Conservation (phyloP, 345 rosid genomes). For the Balakata baccata region DNA sequence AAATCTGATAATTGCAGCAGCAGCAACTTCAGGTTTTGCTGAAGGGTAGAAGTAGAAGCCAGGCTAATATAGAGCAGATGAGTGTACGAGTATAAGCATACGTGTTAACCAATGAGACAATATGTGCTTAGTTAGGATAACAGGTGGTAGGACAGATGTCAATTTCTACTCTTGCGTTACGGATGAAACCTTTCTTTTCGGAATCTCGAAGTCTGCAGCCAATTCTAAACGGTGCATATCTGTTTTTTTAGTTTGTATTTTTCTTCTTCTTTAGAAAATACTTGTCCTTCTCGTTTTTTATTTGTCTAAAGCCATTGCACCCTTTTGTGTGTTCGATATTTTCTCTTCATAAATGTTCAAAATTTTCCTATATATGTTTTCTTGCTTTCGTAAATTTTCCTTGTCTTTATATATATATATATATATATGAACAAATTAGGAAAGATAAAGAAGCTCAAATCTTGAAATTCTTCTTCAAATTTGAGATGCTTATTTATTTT, state of each 20-base stretch:
- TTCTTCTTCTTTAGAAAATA: not conserved
- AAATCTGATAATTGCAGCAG: too few species aligned
- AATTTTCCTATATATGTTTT: too few species aligned
- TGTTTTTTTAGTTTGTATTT: not conserved
- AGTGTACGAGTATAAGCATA: not conserved
- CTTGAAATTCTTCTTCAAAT: too few species aligned
- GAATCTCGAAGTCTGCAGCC: constrained; percentile 9
- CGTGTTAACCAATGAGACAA: not conserved
- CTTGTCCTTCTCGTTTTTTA: not conserved
- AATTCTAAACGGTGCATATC: constrained; percentile 18
- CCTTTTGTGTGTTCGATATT: too few species aligned
- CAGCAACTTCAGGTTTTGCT: too few species aligned
- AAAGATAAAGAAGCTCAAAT: too few species aligned
- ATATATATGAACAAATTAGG: too few species aligned
- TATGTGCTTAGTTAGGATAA: not conserved
- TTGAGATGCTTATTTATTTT: too few species aligned
- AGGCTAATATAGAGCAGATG: constrained; percentile 9
- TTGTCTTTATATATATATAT: too few species aligned
- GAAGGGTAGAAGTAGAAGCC: not conserved
- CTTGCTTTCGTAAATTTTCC: too few species aligned
- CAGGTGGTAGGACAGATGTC: constrained; percentile 27
- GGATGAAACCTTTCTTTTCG: not conserved
- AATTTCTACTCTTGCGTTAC: not conserved
- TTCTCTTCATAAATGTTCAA: too few species aligned
- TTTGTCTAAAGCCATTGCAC: too few species aligned